Evolutionary conservation across 352 stramenopile genomes (phyloP).

Genomic region (Phytopythium chamaehyphon): DNA sequence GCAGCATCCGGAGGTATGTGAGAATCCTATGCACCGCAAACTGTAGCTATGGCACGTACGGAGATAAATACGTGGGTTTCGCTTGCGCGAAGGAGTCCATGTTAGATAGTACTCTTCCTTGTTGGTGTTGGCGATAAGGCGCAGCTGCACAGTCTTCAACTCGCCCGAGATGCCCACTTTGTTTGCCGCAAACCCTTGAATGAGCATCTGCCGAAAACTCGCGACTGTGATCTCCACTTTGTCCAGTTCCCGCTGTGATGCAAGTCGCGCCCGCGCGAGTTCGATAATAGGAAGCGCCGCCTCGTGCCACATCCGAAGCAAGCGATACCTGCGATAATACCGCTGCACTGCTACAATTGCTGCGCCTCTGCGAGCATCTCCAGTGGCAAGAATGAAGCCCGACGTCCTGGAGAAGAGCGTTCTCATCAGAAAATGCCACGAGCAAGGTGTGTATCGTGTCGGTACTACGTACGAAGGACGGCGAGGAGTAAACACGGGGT

Average conservation of each 20-base stretch:
- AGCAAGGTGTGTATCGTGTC: neutral
- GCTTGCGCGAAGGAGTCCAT: constrained; percentile 72
- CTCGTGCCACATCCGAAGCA: constrained; percentile 36
- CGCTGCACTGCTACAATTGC: constrained; percentile 21
- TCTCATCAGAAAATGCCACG: neutral
- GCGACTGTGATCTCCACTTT: constrained; percentile 42
- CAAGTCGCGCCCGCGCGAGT: constrained; percentile 29
- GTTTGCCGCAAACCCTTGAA: constrained; percentile 48
- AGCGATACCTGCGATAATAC: constrained; percentile 41
- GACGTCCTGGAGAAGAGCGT: neutral
- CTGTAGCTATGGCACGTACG: too few species aligned
- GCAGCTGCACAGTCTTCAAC: constrained; percentile 63
- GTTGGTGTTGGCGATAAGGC: constrained; percentile 37
- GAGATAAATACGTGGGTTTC: constrained; percentile 48
- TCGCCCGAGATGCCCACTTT: constrained; percentile 67
- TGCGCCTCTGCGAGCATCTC: constrained; percentile 4
- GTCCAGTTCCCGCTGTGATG: constrained; percentile 13
- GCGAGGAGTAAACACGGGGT: constrained; percentile 19
- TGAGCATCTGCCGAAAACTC: constrained; percentile 51
- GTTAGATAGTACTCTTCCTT: constrained; percentile 62
- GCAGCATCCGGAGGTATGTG: too few species aligned
- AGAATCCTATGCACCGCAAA: too few species aligned
- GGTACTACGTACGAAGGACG: constrained; percentile 19
- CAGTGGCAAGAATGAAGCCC: constrained; percentile 12
- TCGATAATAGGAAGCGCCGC: constrained; percentile 33